These are phyloP conservation scores for carrot (Daucus carota) DNA, from an alignment of 129 eudicot genomes.

Conservation along the genomic window DH1_v3.0 NC_030387.2:34408501-34409000, in stretches of 20 bases:
- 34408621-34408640: background rate
- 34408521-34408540: background rate
- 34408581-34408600: background rate
- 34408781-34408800: background rate
- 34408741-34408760: background rate
- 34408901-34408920: conserved; percentile 91
- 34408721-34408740: background rate
- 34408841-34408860: conserved; percentile 78
- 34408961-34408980: conserved; percentile 56
- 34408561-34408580: background rate
- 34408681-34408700: background rate
- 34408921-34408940: conserved; percentile 70
- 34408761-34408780: background rate
- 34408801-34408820: background rate
- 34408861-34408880: conserved; percentile 92
- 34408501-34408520: background rate
- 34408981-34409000: conserved; percentile 55
- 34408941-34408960: conserved; percentile 81
- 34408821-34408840: background rate
- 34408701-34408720: background rate
- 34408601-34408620: background rate
- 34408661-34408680: background rate
- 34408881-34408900: conserved; percentile 95
- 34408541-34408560: background rate
- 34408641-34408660: background rate